phyloP scores from a whole-genome alignment of 2,329 filamentous ascomycete genomes.

The Trichoderma sp. region DNA sequence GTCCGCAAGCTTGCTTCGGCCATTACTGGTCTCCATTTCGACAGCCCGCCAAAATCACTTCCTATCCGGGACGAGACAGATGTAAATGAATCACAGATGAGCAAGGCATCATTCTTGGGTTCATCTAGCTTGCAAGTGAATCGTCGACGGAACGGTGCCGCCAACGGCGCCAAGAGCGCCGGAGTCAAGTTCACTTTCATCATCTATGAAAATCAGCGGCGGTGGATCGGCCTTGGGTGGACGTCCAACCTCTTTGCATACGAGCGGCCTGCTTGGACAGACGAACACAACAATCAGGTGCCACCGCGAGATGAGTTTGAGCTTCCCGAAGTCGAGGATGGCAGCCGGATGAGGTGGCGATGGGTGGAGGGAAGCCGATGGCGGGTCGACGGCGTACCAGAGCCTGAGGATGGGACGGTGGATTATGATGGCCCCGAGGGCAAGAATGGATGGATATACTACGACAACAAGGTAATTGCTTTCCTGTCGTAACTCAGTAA shows the following conservation, averaged over 20 bases:
- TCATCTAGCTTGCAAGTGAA: conserved; percentile 36
- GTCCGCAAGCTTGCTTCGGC: conserved; percentile 70
- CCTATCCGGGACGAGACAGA: conserved; percentile 25
- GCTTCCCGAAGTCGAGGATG: conserved; percentile 63
- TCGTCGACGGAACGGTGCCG: conserved; percentile 40
- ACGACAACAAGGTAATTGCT: conserved; percentile 82
- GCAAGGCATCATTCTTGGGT: conserved; percentile 40
- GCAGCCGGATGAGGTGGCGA: conserved; percentile 60
- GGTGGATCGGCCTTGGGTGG: conserved; percentile 95
- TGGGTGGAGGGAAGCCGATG: conserved; percentile 88
- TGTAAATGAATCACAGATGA: conserved; percentile 49
- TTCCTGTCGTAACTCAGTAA: not conserved
- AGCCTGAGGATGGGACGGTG: conserved; percentile 52
- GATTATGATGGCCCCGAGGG: conserved; percentile 63
- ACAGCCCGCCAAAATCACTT: conserved; percentile 48
- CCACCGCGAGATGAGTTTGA: conserved; percentile 72
- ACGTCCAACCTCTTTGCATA: conserved; percentile 89
- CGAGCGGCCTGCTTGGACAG: conserved; percentile 89
- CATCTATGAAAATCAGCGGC: conserved; percentile 91
- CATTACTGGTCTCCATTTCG: conserved; percentile 79
- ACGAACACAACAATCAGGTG: conserved; percentile 86
- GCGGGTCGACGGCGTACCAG: conserved; percentile 76
- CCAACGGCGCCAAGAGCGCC: conserved; percentile 56
- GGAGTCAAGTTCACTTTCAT: conserved; percentile 96
- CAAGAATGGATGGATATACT: conserved; percentile 89